Conservation (phyloP, 2,329 filamentous ascomycete species). For the Fusarium sp. region DNA sequence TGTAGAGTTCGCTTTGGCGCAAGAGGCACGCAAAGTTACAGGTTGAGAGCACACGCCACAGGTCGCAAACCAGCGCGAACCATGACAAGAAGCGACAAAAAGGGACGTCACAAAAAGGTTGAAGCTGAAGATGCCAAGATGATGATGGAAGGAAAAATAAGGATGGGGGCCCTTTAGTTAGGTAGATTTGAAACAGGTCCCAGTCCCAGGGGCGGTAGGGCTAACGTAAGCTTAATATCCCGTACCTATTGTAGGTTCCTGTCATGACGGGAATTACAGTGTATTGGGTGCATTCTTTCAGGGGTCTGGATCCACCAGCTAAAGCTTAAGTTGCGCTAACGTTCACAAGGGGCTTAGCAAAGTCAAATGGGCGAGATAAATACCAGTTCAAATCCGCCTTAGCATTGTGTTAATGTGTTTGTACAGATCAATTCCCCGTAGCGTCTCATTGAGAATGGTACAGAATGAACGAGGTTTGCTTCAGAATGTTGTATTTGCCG, state of each 20-base stretch:
- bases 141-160: background rate
- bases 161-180: too few relatives aligned
- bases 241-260: background rate
- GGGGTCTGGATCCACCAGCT: background rate
- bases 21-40: background rate
- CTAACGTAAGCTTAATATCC: background rate
- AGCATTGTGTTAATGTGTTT: background rate
- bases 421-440: background rate
- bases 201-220: background rate
- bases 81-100: background rate
- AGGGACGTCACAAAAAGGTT: background rate
- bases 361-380: too few relatives aligned
- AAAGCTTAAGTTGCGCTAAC: background rate
- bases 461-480: too few relatives aligned
- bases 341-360: background rate
- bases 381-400: too few relatives aligned
- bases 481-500: background rate
- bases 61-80: conserved; percentile 2
- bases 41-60: background rate
- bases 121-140: conserved; percentile 1
- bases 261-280: background rate
- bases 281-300: background rate
- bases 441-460: too few relatives aligned
- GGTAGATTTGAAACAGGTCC: background rate
- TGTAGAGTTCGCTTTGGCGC: background rate